phyloP scores from a whole-genome alignment of 495 filamentous ascomycete genomes.

The Thermochaetoides thermophila region DNA sequence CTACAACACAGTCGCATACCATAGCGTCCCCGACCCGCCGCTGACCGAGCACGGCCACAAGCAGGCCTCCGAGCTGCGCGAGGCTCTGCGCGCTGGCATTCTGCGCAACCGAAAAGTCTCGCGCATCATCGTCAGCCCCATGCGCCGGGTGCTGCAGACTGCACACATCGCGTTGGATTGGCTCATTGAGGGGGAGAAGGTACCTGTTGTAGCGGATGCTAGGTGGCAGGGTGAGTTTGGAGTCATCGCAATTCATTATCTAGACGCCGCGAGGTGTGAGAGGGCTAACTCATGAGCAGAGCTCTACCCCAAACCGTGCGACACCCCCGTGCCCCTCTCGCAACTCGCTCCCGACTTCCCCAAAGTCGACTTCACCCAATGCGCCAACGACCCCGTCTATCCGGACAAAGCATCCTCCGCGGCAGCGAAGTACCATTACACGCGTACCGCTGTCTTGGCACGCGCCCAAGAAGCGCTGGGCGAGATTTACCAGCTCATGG shows the following conservation, averaged over 20 bases:
- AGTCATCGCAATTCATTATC: not conserved
- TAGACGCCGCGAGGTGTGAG: not conserved
- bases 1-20: not conserved
- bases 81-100: conserved; percentile 22
- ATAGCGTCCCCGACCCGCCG: conserved; percentile 24
- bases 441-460: conserved; percentile 24
- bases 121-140: conserved; percentile 39
- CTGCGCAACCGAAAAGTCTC: conserved; percentile 29
- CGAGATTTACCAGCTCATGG: conserved; percentile 30
- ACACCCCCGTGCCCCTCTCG: conserved; percentile 31
- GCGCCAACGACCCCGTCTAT: conserved; percentile 37
- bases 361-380: conserved; percentile 30
- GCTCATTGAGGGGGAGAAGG: conserved; percentile 30
- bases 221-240: conserved; percentile 25
- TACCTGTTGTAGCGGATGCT: conserved; percentile 34
- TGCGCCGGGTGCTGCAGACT: conserved; percentile 41
- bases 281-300: conserved; percentile 15
- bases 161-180: conserved; percentile 31
- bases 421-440: conserved; percentile 28
- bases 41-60: conserved; percentile 33
- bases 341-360: conserved; percentile 32
- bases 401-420: conserved; percentile 36
- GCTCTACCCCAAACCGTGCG: conserved; percentile 39
- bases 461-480: conserved; percentile 30
- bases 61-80: conserved; percentile 32